phyloP scores from a whole-genome alignment of 352 stramenopile genomes.

The Aphanomyces invadans region DNA sequence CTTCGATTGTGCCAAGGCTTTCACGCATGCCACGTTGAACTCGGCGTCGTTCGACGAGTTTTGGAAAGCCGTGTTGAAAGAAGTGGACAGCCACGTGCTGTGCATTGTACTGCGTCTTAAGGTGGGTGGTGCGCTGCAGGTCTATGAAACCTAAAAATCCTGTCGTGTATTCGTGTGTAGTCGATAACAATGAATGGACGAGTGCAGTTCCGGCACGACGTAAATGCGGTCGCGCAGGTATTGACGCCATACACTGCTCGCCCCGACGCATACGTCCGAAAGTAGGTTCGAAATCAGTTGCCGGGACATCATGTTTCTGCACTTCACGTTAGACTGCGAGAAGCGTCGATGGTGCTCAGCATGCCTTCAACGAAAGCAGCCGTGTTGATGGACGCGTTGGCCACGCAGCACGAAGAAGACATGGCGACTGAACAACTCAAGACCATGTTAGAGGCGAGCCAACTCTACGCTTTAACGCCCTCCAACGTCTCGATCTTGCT shows the following conservation, averaged over 20 bases:
- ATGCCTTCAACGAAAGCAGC: conserved; percentile 2
- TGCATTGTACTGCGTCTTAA: not conserved
- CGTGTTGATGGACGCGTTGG: not conserved
- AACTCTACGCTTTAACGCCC: conserved; percentile 17
- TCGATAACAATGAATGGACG: conserved; percentile 4
- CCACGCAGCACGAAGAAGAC: not conserved
- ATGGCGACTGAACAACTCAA: conserved; percentile 5
- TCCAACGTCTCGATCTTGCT: conserved; percentile 5
- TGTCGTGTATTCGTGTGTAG: too few species aligned
- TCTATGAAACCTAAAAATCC: too few species aligned
- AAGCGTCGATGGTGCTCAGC: conserved; percentile 13
- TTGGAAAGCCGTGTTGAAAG: conserved; percentile 12
- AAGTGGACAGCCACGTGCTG: conserved; percentile 12
- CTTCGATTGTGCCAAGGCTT: not conserved
- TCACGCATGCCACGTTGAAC: not conserved
- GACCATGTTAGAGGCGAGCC: conserved; percentile 21
- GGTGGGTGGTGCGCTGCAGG: too few species aligned
- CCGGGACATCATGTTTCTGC: not conserved
- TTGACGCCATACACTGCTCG: conserved; percentile 4
- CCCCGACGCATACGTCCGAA: conserved; percentile 12
- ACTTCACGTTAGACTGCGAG: not conserved
- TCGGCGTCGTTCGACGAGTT: not conserved
- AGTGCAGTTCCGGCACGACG: conserved; percentile 3
- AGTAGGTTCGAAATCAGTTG: not conserved
- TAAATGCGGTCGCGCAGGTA: not conserved